These are phyloP conservation scores for Colletotrichum filicis DNA, from an alignment of 2,329 filamentous ascomycete genomes.

Conservation along the genomic window DNA sequence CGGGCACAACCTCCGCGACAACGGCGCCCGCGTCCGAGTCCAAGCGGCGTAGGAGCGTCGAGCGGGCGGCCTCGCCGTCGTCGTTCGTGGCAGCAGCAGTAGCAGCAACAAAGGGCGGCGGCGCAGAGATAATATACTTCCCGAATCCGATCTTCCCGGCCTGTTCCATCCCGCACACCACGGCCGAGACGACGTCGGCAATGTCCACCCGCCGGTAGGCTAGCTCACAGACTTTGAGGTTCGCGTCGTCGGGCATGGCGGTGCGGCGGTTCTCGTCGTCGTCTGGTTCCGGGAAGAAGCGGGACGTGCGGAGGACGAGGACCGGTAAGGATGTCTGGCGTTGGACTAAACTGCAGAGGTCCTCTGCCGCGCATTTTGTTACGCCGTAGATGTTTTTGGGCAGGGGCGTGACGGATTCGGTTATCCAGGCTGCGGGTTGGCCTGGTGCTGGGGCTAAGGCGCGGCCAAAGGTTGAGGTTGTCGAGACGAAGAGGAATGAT, in stretches of 20 bases:
- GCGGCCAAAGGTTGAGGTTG: slow-evolving; percentile 56
- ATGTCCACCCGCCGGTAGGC: slow-evolving; percentile 57
- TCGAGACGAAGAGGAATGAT: slow-evolving; percentile 58
- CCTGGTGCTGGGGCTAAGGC: slow-evolving; percentile 50
- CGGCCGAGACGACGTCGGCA: slow-evolving; percentile 54
- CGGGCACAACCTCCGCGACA: slow-evolving; percentile 42
- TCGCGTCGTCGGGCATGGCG: slow-evolving; percentile 47
- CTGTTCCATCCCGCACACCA: slow-evolving; percentile 50
- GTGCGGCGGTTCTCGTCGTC: slow-evolving; percentile 54
- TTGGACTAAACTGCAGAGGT: slow-evolving; percentile 56
- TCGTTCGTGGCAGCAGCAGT: slow-evolving; percentile 38
- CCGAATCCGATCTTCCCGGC: slow-evolving; percentile 48
- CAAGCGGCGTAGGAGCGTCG: slow-evolving; percentile 42
- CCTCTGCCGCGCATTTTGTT: slow-evolving; percentile 60
- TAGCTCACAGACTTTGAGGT: slow-evolving; percentile 60
- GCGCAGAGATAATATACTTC: slow-evolving; percentile 56
- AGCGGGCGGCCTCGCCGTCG: not conserved
- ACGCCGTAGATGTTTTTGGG: slow-evolving; percentile 62
- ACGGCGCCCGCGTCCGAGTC: slow-evolving; percentile 46
- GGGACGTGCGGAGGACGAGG: slow-evolving; percentile 56
- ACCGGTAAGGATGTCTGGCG: slow-evolving; percentile 51
- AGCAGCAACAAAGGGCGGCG: slow-evolving; percentile 46
- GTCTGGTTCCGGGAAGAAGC: slow-evolving; percentile 61
- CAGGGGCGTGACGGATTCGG: slow-evolving; percentile 50
- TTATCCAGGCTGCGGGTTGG: slow-evolving; percentile 55